Evolutionary conservation across 2,329 filamentous ascomycete species (phyloP), one percentile per base, ranked within the genome.

Genomic region (Cyphellophora europaea): DNA sequence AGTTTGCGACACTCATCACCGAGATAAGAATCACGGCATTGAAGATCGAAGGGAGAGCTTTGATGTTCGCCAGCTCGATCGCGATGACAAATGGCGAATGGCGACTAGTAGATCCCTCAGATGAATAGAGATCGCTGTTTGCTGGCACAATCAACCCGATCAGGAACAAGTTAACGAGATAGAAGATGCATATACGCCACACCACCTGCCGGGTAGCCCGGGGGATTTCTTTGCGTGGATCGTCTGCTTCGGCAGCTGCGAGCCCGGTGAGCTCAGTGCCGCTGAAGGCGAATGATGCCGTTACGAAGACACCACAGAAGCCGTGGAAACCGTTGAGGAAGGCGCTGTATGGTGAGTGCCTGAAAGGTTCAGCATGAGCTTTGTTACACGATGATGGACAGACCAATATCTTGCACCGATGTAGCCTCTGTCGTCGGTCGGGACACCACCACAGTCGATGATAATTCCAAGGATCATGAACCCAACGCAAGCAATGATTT

Each of bases 71-170:
- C 43, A 86, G 81, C 47, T 82, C 68, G 49, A 94, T 93, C 43
- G 88, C 85, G 51, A 95, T 93, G 50, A 95, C 88, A 56, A 95
- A 95, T 3, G 89, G 89, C 3, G 86, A 93, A 2, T 85, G 82
- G 15, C 76, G 74, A 27, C 79, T 74, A 53, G 85, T 74, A 33
- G 72, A 72, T n/a, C 66, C 65, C 42, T 93, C 74, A 48, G 72
- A 62, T 19, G 39, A 41, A 54, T 82, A 88, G 48, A 30, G 54
- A 55, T 25, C 23, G 30, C 42, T 45, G 37, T 45, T 43, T 23
- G 18, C 42, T 0, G 79, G 82, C 0, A 95, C 85, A 3, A 94
- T 68, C 2, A 94, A 69, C 16, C 89, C 87, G 38, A 95, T 77
- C 3, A 95, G 65, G 5, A 77, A 76, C 10, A 95, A 70, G 2